A percentile compares a stretch with the other conserved stretches of the same genome.
Evolutionary conservation across 2,329 filamentous ascomycete species (phyloP).

Genomic region (Pestalotiopsis fici): DNA sequence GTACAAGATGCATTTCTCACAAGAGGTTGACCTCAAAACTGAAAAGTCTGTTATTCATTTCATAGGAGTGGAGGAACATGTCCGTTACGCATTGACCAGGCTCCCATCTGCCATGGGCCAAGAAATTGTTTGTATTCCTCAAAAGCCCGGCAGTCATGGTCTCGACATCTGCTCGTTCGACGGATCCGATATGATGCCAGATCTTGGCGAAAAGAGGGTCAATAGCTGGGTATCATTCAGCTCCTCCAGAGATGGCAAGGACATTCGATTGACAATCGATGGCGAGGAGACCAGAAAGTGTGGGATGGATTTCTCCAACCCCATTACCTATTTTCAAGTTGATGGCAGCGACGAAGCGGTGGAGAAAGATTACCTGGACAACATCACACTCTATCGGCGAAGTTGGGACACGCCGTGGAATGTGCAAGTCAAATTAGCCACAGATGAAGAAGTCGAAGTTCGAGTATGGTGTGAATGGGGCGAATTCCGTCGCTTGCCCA

Average conservation of each 20-base stretch:
- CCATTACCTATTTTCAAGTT: constrained; percentile 66
- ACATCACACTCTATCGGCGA: constrained; percentile 80
- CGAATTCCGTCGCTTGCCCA: constrained; percentile 85
- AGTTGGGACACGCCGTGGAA: constrained; percentile 77
- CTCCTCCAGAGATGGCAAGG: constrained; percentile 38
- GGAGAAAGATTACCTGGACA: constrained; percentile 60
- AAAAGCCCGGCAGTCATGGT: constrained; percentile 43
- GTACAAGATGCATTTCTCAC: constrained; percentile 86
- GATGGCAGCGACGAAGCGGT: constrained; percentile 60
- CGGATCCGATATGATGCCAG: constrained; percentile 60
- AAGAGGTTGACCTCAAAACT: constrained; percentile 55
- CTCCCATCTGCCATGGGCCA: constrained; percentile 72
- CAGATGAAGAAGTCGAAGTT: constrained; percentile 53
- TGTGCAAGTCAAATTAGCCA: constrained; percentile 61
- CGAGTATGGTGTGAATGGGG: constrained; percentile 81
- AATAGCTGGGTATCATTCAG: background rate
- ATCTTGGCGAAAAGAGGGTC: constrained; percentile 53
- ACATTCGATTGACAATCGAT: constrained; percentile 65
- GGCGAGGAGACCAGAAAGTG: constrained; percentile 80
- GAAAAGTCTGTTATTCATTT: constrained; percentile 68
- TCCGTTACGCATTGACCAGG: constrained; percentile 66
- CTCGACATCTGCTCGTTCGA: constrained; percentile 71
- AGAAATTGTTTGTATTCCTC: constrained; percentile 50
- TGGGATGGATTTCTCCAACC: constrained; percentile 69
- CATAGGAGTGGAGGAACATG: constrained; percentile 66